Percentiles rank a stretch among this genome's conserved stretches.
Evolutionary conservation across 106 monocot species (phyloP).

Genomic region (Dioscorea dumetorum): DNA sequence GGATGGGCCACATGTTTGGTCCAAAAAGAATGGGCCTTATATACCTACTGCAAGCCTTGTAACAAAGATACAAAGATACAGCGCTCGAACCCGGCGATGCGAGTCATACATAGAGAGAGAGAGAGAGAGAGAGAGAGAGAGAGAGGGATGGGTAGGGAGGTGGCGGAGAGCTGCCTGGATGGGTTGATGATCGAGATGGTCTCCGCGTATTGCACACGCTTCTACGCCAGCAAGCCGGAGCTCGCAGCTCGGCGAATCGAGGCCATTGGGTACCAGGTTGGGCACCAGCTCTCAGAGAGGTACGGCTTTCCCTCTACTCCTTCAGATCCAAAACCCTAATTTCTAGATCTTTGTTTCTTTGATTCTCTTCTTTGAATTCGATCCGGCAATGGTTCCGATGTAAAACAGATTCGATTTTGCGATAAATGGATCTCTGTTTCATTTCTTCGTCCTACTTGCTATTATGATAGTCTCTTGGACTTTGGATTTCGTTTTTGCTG

Average conservation of each 20-base stretch:
- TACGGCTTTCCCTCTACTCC: neutral
- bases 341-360: neutral
- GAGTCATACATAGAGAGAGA: neutral
- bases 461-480: neutral
- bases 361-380: neutral
- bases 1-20: too few relatives aligned
- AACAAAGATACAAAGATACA: too few relatives aligned
- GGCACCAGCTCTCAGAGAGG: conserved; percentile 91
- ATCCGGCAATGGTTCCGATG: neutral
- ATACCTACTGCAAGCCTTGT: too few relatives aligned
- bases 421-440: neutral
- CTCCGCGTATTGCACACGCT: conserved; percentile 57
- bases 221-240: conserved; percentile 74
- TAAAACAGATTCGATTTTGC: neutral
- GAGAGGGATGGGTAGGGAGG: conserved; percentile 66
- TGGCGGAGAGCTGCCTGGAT: conserved; percentile 91
- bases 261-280: conserved; percentile 94
- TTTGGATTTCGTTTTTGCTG: neutral
- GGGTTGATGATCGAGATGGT: conserved; percentile 90
- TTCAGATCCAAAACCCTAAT: neutral
- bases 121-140: neutral
- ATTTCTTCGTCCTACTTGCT: neutral
- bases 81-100: neutral
- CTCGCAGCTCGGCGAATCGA: conserved; percentile 96
- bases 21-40: too few relatives aligned